Base-by-base conservation (phyloP, 805 yeast genomes). In the Jamesozyma jinghongensis region DNA sequence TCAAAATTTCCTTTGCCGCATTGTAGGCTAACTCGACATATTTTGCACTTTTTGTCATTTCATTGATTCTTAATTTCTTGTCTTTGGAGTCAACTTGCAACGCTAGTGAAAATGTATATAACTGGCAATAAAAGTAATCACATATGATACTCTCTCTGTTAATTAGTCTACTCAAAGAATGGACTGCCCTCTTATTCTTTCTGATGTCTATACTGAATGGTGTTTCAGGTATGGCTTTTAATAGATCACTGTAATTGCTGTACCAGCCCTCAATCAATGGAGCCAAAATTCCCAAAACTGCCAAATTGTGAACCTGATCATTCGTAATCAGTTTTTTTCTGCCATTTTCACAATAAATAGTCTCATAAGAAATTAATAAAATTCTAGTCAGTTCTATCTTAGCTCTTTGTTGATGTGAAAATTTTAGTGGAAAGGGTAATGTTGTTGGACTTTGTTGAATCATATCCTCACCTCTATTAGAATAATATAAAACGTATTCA, bases 51-150 rank as follows among this genome's bases (percentile, higher is more conserved):
- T 73, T 74, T 1, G 84, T 70, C 18, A 85, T 70, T 54, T 85
- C 92, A 52, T 81, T 85, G 30, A 84, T 59, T 46, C 77, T 71
- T 45, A 81, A 62, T 35, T 61, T 54, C 34, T 46, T 53, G 31
- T 52, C 47, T 41, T 57, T 56, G 22, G 40, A 40, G 31, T 71
- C 76, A 43, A 77, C 71, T 40, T 67, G 67, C 32, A 88, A 65
- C 0, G 96, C 94, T 39, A 87, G 63, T 1, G 96, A 87, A 57
- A 78, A 88, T 22, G 87, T 77, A 58, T 87, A 90, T 27, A 88
- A 62, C 49, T 83, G 83, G 18, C 92, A 79, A 61, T 90, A 88
- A 56, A 85, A 78, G 63, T 74, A 87, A 56, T 88, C 97, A 57
- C 87, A 76, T 32, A 84, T 73, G 40, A 87, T 62, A 2, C 86